These are phyloP conservation scores for Delphinella strobiligena DNA, from an alignment of 2,329 filamentous ascomycete genomes.

Conservation along the genomic window DNA sequence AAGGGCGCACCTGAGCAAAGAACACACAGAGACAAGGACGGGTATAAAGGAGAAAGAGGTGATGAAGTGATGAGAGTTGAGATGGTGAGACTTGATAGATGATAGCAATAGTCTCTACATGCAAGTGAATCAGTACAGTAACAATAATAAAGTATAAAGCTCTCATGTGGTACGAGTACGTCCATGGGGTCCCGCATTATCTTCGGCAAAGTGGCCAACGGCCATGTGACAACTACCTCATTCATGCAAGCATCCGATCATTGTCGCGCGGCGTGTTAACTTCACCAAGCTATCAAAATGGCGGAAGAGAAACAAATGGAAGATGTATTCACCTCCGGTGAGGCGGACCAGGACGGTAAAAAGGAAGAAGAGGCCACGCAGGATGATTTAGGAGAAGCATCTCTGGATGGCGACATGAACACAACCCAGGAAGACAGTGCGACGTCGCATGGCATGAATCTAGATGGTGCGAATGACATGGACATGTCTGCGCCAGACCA, in stretches of 20 bases:
- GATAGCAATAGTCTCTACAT: too few species aligned
- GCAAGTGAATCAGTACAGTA: too few species aligned
- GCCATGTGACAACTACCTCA: too few species aligned
- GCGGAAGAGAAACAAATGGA: background rate
- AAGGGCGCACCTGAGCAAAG: conserved; percentile 32
- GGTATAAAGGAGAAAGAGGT: conserved; percentile 19
- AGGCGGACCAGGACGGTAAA: background rate
- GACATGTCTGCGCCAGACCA: conserved; percentile 18
- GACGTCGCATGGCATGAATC: background rate
- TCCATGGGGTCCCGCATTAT: too few species aligned
- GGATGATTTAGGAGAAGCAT: background rate
- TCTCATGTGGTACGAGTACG: too few species aligned
- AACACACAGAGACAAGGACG: conserved; percentile 41
- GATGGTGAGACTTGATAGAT: background rate
- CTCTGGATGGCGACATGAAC: background rate
- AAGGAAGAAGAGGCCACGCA: background rate
- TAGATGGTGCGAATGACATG: conserved; percentile 26
- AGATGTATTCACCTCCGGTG: background rate
- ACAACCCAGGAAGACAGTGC: background rate
- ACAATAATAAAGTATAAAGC: too few species aligned
- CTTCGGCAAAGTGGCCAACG: too few species aligned
- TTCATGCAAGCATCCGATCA: too few species aligned
- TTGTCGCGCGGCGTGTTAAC: background rate
- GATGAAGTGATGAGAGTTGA: background rate
- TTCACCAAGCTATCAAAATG: background rate